Conservation (phyloP, 208 protist species). For the Strigomonas culicis region DNA sequence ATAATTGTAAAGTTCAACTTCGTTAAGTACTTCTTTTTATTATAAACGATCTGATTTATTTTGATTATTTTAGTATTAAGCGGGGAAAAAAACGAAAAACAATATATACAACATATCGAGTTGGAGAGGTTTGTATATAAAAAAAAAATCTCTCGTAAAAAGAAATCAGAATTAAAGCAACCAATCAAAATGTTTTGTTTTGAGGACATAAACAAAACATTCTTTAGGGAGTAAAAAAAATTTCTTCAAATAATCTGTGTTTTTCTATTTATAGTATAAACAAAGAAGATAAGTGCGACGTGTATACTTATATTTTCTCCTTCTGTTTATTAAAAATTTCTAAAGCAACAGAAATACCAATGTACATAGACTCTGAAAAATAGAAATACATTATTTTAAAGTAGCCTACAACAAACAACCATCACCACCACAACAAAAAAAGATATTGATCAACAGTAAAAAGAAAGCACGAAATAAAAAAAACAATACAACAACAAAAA, state of each 20-base stretch:
- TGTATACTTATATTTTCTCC: too few relatives aligned
- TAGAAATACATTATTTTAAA: too few relatives aligned
- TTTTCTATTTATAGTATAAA: slow-evolving; percentile 4
- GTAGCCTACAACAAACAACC: too few relatives aligned
- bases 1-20: not conserved
- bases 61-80: not conserved
- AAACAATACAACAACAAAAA: not conserved
- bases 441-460: not conserved
- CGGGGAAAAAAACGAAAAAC: slow-evolving; percentile 1
- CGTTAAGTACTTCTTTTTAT: not conserved
- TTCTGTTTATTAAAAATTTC: too few relatives aligned
- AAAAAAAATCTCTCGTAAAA: not conserved
- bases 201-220: slow-evolving; percentile 5
- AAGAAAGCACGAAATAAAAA: not conserved
- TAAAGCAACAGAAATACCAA: too few relatives aligned
- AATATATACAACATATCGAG: not conserved
- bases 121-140: not conserved
- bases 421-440: not conserved
- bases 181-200: too few relatives aligned
- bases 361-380: too few relatives aligned
- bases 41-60: not conserved
- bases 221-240: not conserved
- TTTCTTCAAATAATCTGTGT: not conserved
- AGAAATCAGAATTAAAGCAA: slow-evolving; percentile 12
- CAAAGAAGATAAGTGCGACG: not conserved